phyloP scores from a whole-genome alignment of 1,284 basidiomycete species.

The Amylostereum chailletii region DNA sequence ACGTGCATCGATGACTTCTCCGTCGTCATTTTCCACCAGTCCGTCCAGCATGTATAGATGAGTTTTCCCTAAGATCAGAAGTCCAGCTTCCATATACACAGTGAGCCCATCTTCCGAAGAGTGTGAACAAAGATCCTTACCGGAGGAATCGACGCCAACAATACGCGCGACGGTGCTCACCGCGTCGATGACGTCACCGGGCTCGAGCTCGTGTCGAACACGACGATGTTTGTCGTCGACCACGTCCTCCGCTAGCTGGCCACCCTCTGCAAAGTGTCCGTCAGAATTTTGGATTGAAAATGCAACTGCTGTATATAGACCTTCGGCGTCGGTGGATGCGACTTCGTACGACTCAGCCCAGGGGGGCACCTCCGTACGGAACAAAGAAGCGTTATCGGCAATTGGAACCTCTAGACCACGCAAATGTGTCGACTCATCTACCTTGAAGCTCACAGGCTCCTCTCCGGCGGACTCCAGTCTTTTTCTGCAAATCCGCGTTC shows the following conservation, averaged over 20 bases:
- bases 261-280: conserved; percentile 23
- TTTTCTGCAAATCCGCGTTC: conserved; percentile 40
- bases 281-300: conserved; percentile 2
- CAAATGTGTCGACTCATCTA: conserved; percentile 35
- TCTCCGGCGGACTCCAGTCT: conserved; percentile 61
- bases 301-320: conserved; percentile 21
- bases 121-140: conserved; percentile 34
- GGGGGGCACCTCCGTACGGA: conserved; percentile 61
- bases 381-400: conserved; percentile 46
- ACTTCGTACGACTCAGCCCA: conserved; percentile 79
- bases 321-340: conserved; percentile 54
- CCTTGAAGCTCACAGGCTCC: conserved; percentile 37
- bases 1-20: conserved; percentile 83
- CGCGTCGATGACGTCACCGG: conserved; percentile 88
- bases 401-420: conserved; percentile 56
- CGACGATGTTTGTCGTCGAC: conserved; percentile 71
- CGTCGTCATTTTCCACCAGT: conserved; percentile 80
- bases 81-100: conserved; percentile 47
- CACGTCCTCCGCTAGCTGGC: conserved; percentile 60
- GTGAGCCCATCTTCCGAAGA: not conserved
- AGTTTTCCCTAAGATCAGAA: conserved; percentile 78
- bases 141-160: conserved; percentile 81
- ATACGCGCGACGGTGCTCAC: conserved; percentile 81
- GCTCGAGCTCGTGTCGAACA: conserved; percentile 79
- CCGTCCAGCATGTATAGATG: conserved; percentile 92